phyloP scores from a whole-genome alignment of 345 rosid species.

The Brassica juncea region DNA sequence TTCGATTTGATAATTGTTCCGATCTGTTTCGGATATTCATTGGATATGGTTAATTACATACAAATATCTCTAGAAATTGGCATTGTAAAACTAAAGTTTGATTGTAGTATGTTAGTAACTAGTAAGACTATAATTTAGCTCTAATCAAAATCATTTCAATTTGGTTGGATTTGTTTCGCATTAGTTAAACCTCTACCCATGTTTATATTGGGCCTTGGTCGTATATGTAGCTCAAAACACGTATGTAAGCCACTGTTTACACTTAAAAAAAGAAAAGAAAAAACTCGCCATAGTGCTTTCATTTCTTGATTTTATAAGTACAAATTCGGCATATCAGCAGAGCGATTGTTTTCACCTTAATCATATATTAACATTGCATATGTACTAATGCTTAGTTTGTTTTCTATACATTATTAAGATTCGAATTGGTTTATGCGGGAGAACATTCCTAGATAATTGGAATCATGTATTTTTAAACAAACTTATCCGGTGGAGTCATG shows the following conservation, averaged over 20 bases:
- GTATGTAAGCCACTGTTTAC: not conserved
- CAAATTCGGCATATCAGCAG: not conserved
- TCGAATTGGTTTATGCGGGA: not conserved
- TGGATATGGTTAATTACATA: not conserved
- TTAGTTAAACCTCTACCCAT: not conserved
- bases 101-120: no score
- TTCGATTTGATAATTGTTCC: not conserved
- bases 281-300: no score
- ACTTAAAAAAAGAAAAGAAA: no score
- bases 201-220: not conserved
- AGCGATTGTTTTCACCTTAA: not conserved
- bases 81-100: not conserved
- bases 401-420: not conserved
- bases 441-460: no score
- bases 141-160: not conserved
- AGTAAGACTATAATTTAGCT: not conserved
- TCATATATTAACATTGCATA: not conserved
- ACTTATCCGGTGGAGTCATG: not conserved
- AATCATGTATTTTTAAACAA: no score
- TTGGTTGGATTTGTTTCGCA: not conserved
- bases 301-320: no score
- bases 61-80: not conserved
- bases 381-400: not conserved
- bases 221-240: not conserved
- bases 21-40: conserved; percentile 12